Percentiles rank a stretch among this genome's conserved stretches.
These are phyloP conservation scores for Phyllosticta ampelicida DNA, from an alignment of 2,329 filamentous ascomycete species.

Conservation along the genomic window DNA sequence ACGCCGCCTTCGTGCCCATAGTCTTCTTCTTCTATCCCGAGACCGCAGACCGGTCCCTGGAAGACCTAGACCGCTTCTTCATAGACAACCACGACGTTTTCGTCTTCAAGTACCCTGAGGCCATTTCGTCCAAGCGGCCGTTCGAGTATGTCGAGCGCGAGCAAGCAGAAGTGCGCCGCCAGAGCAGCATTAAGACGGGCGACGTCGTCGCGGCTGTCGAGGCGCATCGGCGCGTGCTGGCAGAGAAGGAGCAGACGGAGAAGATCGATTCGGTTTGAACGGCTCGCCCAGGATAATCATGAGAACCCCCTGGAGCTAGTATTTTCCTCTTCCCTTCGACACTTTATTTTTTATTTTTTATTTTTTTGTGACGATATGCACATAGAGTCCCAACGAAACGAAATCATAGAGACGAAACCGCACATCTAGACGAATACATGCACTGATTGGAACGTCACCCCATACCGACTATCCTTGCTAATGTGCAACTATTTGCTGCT, in stretches of 20 bases:
- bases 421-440: not conserved
- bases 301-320: not conserved
- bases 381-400: not conserved
- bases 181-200: conserved; percentile 9
- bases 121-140: conserved; percentile 36
- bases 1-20: conserved; percentile 39
- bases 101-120: conserved; percentile 39
- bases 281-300: not conserved
- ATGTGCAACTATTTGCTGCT: not conserved
- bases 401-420: not conserved
- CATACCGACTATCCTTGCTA: not conserved
- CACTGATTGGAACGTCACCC: not conserved
- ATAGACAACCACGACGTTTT: conserved; percentile 26
- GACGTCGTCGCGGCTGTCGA: conserved; percentile 12
- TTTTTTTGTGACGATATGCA: not conserved
- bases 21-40: conserved; percentile 26
- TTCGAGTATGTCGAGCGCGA: conserved; percentile 39
- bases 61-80: conserved; percentile 23
- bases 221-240: not conserved
- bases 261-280: conserved; percentile 1
- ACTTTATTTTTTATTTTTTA: not conserved
- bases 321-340: not conserved
- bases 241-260: not conserved
- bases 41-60: conserved; percentile 21
- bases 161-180: conserved; percentile 20